Percentiles rank a stretch among this genome's conserved stretches.
Conservation (phyloP, 495 filamentous ascomycete species). For the Hypoxylon lienhwacheense region DNA sequence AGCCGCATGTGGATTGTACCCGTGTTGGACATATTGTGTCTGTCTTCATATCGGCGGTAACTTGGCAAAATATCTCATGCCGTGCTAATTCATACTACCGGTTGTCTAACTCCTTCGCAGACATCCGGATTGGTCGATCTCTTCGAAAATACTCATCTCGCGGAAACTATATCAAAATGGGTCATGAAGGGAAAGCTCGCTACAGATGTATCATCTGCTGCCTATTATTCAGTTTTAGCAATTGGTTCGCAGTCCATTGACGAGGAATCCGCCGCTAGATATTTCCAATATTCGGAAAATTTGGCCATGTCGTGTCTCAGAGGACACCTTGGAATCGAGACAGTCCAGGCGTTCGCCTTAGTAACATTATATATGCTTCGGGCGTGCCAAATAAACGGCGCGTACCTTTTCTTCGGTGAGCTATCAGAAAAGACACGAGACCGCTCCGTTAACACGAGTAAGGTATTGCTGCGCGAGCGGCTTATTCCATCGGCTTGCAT, state of each 20-base stretch:
- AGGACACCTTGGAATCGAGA: slow-evolving; percentile 58
- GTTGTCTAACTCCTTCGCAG: slow-evolving; percentile 14
- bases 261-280: slow-evolving; percentile 51
- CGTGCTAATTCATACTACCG: not conserved
- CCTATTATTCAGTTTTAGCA: slow-evolving; percentile 62
- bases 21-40: slow-evolving; percentile 30
- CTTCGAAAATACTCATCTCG: slow-evolving; percentile 41
- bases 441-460: slow-evolving; percentile 35
- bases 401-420: slow-evolving; percentile 57
- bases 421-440: not conserved
- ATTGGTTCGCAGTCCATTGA: slow-evolving; percentile 62
- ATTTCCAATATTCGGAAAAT: slow-evolving; percentile 60
- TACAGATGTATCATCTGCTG: slow-evolving; percentile 53
- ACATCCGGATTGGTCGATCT: slow-evolving; percentile 47
- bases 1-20: slow-evolving; percentile 27
- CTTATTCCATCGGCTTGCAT: slow-evolving; percentile 63
- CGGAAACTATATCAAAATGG: slow-evolving; percentile 39
- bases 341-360: slow-evolving; percentile 61
- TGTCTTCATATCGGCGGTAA: slow-evolving; percentile 43
- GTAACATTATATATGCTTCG: slow-evolving; percentile 64
- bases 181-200: slow-evolving; percentile 15
- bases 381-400: slow-evolving; percentile 62
- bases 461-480: slow-evolving; percentile 59
- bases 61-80: not conserved
- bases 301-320: slow-evolving; percentile 58